A percentile compares a stretch with the other conserved stretches of the same genome.
phyloP scores from a whole-genome alignment of 1,284 basidiomycete genomes.

The Malassezia caprae region DNA sequence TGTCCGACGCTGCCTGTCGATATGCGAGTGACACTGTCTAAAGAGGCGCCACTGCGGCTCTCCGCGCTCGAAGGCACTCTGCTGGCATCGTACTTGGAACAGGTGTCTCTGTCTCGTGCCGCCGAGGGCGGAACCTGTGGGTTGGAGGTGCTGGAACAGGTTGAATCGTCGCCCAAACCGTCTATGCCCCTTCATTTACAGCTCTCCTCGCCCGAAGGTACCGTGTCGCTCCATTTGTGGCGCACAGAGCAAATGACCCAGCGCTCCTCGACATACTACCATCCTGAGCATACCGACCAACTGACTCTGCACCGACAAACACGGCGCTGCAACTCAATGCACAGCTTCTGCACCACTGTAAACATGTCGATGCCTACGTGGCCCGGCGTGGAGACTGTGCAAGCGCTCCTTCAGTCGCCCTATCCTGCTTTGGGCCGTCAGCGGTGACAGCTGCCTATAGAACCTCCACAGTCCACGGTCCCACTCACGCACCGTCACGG shows the following conservation, averaged over 20 bases:
- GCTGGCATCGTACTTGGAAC: conserved; percentile 1
- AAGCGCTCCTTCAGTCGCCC: background rate
- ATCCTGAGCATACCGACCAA: background rate
- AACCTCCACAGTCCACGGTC: background rate
- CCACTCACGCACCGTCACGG: background rate
- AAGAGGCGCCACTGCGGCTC: background rate
- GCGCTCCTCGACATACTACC: background rate
- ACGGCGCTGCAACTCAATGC: background rate
- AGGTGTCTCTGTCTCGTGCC: background rate
- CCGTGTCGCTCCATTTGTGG: background rate
- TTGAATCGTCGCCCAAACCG: background rate
- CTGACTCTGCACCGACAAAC: background rate
- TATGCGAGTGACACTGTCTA: background rate
- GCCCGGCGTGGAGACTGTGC: background rate
- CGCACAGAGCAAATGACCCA: conserved; percentile 4
- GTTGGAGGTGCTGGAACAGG: background rate
- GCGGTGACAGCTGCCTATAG: background rate
- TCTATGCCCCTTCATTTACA: background rate
- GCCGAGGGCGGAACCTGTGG: background rate
- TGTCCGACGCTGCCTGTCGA: conserved; percentile 8
- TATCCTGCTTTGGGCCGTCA: background rate
- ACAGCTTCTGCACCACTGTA: background rate
- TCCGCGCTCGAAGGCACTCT: background rate
- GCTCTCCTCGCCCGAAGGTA: background rate
- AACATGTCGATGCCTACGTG: background rate